Percentiles rank a stretch among this genome's conserved stretches.
Evolutionary conservation across 768 basidiomycete genomes (phyloP).

Genomic region (Suillus luteus): DNA sequence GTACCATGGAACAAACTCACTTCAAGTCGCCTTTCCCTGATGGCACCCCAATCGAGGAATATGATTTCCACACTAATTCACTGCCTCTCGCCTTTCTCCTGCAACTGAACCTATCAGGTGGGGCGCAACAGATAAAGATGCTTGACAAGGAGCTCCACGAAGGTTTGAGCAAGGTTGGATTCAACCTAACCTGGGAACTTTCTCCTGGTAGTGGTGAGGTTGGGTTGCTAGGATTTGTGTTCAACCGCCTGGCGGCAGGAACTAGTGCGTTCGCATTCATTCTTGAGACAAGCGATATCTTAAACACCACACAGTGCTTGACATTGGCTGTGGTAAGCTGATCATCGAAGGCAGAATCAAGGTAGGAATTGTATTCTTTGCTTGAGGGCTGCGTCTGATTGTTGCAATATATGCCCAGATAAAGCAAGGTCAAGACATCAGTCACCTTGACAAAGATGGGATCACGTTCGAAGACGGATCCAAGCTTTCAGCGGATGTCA

Average conservation of each 20-base stretch:
- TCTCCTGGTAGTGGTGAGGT: slow-evolving; percentile 1
- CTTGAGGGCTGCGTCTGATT: not conserved
- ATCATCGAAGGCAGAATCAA: slow-evolving; percentile 2
- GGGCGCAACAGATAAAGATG: too few species aligned
- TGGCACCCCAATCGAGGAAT: too few species aligned
- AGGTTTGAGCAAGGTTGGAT: not conserved
- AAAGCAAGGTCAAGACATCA: slow-evolving; percentile 22
- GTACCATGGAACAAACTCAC: too few species aligned
- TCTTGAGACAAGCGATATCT: not conserved
- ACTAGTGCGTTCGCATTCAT: not conserved
- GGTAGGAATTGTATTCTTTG: not conserved
- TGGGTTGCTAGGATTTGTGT: not conserved
- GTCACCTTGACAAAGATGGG: too few species aligned
- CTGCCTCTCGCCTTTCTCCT: too few species aligned
- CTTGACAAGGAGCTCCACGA: too few species aligned
- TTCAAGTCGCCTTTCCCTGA: too few species aligned
- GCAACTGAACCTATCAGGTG: too few species aligned
- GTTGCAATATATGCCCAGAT: slow-evolving; percentile 20
- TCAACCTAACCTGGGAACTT: slow-evolving; percentile 5
- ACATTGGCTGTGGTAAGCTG: slow-evolving; percentile 16
- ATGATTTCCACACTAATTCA: too few species aligned
- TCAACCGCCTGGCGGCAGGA: not conserved
- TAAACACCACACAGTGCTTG: not conserved
- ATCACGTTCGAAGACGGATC: too few species aligned
- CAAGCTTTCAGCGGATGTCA: too few species aligned